Base-by-base conservation (phyloP, 768 basidiomycete species). In the Kwoniella dendrophila region DNA sequence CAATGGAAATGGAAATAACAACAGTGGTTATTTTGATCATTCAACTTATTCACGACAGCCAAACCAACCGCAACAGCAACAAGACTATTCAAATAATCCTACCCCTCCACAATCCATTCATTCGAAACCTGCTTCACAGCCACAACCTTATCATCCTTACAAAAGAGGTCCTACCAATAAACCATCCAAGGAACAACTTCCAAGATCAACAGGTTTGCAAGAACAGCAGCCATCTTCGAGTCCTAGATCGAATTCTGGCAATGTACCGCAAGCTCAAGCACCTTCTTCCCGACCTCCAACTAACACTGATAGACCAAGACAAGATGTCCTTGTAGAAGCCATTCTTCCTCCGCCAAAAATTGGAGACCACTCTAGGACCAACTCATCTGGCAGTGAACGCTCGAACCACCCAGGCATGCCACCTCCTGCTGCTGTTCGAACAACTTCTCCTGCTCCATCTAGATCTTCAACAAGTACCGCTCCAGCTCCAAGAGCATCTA, bases 71-170 rank as follows among this genome's bases (percentile, higher is more conserved):
- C 58, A 44, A 36, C 47, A 33, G 32, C 26, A 40, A 10, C 27
- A 58, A 38, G 20, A 45, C 50, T 44, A 36, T 33, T 44, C 29
- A 30, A 40, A 27, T 48, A 57, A 43, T 40, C 2, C 41, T 24
- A 36, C 44, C 10, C 32, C 55, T 38, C 61, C 51, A 24, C 45
- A 56, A 36, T 49, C 33, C 6, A 54, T 54, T 50, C 36, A 48
- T n/a, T 45, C 64, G 30, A n/a, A 40, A 34, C 51, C 55, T 59
- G 55, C 41, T 16, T 62, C 43, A 45, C 69, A 51, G 41, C 62
- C 60, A 24, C 64, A 64, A 44, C 50, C 63, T 20, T 75, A 67
- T 44, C 73, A 75, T 47, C 73, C 73, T 20, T 75, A 75, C 56
- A 75, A 72, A 50, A 71, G 71, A 7, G 68, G 52, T 27, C 65